Conservation (phyloP, 345 rosid species). For the Eucalyptus tenuipes region DNA sequence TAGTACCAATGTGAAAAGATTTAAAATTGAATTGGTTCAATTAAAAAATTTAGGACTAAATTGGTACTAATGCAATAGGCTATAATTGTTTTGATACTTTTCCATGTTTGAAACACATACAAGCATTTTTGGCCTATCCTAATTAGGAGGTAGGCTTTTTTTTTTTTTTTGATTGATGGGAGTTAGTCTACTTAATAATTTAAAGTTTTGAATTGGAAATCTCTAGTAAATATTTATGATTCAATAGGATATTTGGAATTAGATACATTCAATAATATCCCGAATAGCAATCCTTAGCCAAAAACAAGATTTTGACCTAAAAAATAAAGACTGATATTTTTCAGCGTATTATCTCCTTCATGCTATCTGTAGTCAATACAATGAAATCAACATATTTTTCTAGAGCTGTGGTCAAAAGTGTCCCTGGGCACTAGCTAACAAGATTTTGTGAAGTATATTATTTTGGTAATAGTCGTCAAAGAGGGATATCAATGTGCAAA, state of each 20-base stretch:
- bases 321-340: neutral
- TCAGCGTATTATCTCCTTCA: neutral
- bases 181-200: neutral
- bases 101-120: neutral
- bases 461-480: neutral
- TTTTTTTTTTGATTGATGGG: too few species aligned
- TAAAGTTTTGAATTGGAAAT: neutral
- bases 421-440: neutral
- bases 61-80: too few species aligned
- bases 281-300: neutral
- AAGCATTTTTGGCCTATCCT: neutral
- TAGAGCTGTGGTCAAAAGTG: neutral
- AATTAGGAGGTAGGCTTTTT: neutral
- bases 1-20: fast-evolving
- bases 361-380: neutral
- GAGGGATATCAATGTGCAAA: neutral
- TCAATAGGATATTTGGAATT: neutral
- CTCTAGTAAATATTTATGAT: neutral
- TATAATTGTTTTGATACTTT: too few species aligned
- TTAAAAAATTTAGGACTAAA: too few species aligned
- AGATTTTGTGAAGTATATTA: neutral
- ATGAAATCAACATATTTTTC: neutral
- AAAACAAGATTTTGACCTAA: neutral
- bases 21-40: too few species aligned
- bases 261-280: neutral